phyloP scores from a whole-genome alignment of 1,284 basidiomycete genomes.

The Rhizopogon parksii region DNA sequence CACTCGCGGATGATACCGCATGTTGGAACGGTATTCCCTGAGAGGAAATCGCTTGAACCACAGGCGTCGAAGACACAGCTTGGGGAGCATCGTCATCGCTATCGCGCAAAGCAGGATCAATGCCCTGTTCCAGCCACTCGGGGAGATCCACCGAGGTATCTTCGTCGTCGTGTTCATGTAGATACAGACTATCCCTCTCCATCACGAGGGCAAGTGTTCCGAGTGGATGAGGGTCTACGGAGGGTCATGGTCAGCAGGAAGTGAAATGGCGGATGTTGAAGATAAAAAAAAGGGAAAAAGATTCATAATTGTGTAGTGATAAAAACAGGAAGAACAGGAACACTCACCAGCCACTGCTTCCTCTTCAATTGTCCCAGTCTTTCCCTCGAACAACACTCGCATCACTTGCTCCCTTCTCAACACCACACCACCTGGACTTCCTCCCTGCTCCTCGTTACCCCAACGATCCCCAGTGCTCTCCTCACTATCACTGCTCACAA shows the following conservation, averaged over 20 bases:
- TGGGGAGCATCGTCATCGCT: slow-evolving; percentile 46
- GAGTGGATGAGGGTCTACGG: slow-evolving; percentile 33
- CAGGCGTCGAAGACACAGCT: slow-evolving; percentile 20
- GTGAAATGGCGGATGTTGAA: slow-evolving; percentile 4
- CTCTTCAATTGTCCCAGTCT: slow-evolving; percentile 40
- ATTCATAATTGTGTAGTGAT: background rate
- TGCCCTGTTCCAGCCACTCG: slow-evolving; percentile 58
- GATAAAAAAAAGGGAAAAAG: slow-evolving; percentile 3
- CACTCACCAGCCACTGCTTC: slow-evolving; percentile 24
- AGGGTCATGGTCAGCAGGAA: slow-evolving; percentile 29
- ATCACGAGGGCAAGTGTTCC: slow-evolving; percentile 56
- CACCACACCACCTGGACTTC: slow-evolving; percentile 55
- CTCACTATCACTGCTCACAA: slow-evolving; percentile 29
- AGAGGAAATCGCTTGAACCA: slow-evolving; percentile 36
- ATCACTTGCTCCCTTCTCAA: slow-evolving; percentile 76
- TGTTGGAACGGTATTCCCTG: slow-evolving; percentile 16
- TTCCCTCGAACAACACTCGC: slow-evolving; percentile 73
- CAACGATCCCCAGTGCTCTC: slow-evolving; percentile 3
- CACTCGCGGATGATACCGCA: slow-evolving; percentile 14
- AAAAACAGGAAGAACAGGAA: background rate
- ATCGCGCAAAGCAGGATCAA: slow-evolving; percentile 49
- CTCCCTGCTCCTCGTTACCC: slow-evolving; percentile 33
- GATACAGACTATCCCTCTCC: slow-evolving; percentile 32
- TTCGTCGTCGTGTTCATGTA: slow-evolving; percentile 26
- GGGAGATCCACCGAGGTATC: slow-evolving; percentile 36